Conservation (phyloP, 2,329 filamentous ascomycete genomes). For the Dactylella cylindrospora region DNA sequence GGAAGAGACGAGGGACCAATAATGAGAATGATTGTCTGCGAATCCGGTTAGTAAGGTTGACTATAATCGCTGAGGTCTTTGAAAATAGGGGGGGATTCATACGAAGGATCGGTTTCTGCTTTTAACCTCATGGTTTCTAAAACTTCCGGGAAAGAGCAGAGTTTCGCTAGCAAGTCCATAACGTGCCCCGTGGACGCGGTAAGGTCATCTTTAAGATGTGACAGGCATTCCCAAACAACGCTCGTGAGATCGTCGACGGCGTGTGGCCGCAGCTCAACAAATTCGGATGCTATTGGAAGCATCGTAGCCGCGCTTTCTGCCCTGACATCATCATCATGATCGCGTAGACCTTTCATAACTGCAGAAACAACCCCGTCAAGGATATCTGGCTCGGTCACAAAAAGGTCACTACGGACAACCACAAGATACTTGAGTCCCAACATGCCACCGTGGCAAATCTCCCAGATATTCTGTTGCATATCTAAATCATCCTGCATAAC, state of each 20-base stretch:
- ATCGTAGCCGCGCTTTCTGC: conserved; percentile 96
- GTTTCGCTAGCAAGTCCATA: conserved; percentile 94
- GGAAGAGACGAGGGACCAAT: conserved; percentile 88
- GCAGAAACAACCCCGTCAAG: conserved; percentile 90
- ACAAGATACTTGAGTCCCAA: conserved; percentile 93
- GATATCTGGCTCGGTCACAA: conserved; percentile 78
- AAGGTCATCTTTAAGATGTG: conserved; percentile 92
- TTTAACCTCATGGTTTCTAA: conserved; percentile 81
- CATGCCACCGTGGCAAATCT: conserved; percentile 97
- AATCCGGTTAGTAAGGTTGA: conserved; percentile 23
- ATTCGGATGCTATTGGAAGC: conserved; percentile 93
- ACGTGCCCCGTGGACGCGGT: conserved; percentile 97
- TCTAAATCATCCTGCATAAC: conserved; percentile 86
- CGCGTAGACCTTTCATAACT: conserved; percentile 90
- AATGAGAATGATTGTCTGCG: conserved; percentile 76
- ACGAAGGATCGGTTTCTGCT: conserved; percentile 49
- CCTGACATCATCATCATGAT: conserved; percentile 91
- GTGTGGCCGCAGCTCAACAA: conserved; percentile 77
- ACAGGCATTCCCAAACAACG: conserved; percentile 96
- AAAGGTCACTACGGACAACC: conserved; percentile 86
- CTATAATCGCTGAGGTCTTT: neutral
- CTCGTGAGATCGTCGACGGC: conserved; percentile 80
- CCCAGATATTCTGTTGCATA: conserved; percentile 76
- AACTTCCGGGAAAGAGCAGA: conserved; percentile 92
- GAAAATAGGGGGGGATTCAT: conserved; percentile 21